Evolutionary conservation across 2,329 filamentous ascomycete genomes (phyloP), one percentile per base, ranked within the genome.

Genomic region (Xylaria sp.): DNA sequence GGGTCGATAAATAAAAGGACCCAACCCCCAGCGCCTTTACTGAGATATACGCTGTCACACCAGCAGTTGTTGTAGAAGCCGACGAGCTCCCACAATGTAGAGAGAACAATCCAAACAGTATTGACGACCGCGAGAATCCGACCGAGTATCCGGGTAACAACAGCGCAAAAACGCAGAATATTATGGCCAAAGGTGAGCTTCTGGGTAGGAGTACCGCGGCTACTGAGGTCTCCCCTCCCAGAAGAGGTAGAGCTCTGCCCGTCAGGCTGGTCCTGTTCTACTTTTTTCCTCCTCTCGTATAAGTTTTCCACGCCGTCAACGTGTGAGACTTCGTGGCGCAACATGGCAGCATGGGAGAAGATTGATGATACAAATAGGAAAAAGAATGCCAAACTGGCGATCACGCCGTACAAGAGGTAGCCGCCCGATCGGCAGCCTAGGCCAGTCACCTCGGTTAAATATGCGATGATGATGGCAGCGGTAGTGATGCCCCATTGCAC

Each of bases 41-140:
- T 66, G 2, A 71, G n/a, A 25, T 58, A 47, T 9, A 44, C 57
- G 49, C 60, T 65, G 31, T 73, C 66, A 56, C 64, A 72, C 63
- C 68, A 73, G 63, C 70, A 72, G 33, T 70, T 71, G 55, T 71
- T 68, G 44, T 72, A 72, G 47, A 72, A 72, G 13, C 70, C 70
- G 15, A 68, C 66, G 5, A 72, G 69, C 61, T 72, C 70, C 33
- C 63, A 69, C 27, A 72, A 27, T 1, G 70, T 69, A 22, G 66
- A 67, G n/a, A 69, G 42, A 15, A 72, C 29, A 22, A 72, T 63
- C 69, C 67, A 72, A 2, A 58, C 2, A 3, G 69, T 64, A 36
- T 72, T 72, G 38, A 42, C 15, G 2, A 71, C 42, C 5, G 67
- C 65, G 3, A 72, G 42, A 1, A 60, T 42, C 22, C 69, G 59